A percentile compares a stretch with the other conserved stretches of the same genome.
Evolutionary conservation across 176 grass and related monocot species (phyloP).

Genomic region (Bromus sterilis): DNA sequence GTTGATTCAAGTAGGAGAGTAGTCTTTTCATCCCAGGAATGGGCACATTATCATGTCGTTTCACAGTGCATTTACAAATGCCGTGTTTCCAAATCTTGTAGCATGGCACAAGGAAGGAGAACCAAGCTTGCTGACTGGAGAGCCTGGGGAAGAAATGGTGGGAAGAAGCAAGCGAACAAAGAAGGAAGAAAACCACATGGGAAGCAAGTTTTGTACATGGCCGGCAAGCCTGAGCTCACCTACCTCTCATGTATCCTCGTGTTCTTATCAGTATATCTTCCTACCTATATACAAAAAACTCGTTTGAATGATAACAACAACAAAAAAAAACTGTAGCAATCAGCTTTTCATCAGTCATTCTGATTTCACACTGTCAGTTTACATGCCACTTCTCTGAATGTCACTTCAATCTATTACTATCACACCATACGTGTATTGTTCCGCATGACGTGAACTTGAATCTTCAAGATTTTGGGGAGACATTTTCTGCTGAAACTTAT

Average conservation of each 20-base stretch:
- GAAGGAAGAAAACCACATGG: background rate
- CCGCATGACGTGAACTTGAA: too few relatives aligned
- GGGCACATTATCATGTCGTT: background rate
- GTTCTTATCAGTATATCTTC: background rate
- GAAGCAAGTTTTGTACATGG: conserved; percentile 9
- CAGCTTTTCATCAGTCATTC: too few relatives aligned
- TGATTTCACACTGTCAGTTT: too few relatives aligned
- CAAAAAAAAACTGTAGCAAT: too few relatives aligned
- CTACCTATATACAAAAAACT: background rate
- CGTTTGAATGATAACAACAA: too few relatives aligned
- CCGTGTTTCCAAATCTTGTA: background rate
- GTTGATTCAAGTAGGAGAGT: background rate
- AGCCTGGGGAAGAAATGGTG: background rate
- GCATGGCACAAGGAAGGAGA: background rate
- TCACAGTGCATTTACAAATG: background rate
- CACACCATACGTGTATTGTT: too few relatives aligned
- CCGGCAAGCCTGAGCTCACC: background rate
- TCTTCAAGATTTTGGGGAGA: too few relatives aligned
- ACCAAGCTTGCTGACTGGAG: background rate
- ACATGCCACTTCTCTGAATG: too few relatives aligned
- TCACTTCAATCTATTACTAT: too few relatives aligned
- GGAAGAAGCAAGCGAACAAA: background rate
- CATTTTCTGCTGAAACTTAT: too few relatives aligned
- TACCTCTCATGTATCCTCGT: conserved; percentile 21
- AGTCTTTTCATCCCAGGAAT: background rate